phyloP scores from a whole-genome alignment of 148 eudicot genomes.

The Nepenthes mirabilis region DNA sequence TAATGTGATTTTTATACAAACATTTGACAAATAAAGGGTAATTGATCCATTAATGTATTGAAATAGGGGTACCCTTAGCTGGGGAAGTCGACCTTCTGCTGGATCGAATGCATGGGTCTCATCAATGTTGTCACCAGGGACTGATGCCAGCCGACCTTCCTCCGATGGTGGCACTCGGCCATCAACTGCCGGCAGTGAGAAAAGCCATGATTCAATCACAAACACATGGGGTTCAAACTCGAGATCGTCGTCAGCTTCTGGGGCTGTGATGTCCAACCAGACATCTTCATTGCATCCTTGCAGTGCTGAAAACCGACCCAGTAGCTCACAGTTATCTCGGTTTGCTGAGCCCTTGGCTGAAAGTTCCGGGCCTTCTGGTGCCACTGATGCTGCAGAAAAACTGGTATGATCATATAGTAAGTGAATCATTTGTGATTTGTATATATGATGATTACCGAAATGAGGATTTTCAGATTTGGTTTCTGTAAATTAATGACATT shows the following conservation, averaged over 20 bases:
- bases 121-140: conserved; percentile 52
- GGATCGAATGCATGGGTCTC: conserved; percentile 84
- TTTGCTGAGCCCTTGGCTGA: conserved; percentile 80
- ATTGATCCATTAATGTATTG: conserved; percentile 2
- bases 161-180: conserved; percentile 91
- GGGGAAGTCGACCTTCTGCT: conserved; percentile 84
- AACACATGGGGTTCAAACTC: conserved; percentile 76
- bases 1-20: too few species aligned
- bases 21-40: not conserved
- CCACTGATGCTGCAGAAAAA: conserved; percentile 42
- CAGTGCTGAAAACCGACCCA: conserved; percentile 91
- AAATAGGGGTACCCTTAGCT: conserved; percentile 75
- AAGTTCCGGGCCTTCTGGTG: conserved; percentile 43
- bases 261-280: conserved; percentile 50
- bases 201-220: conserved; percentile 33
- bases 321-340: conserved; percentile 84
- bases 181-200: conserved; percentile 89
- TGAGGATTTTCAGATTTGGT: not conserved
- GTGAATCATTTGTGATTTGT: not conserved
- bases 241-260: conserved; percentile 93
- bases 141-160: conserved; percentile 84
- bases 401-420: conserved; percentile 33
- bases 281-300: conserved; percentile 47
- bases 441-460: too few species aligned
- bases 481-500: not conserved